Base-by-base conservation (phyloP, 352 stramenopile genomes). In the Albugo laibachii region DNA sequence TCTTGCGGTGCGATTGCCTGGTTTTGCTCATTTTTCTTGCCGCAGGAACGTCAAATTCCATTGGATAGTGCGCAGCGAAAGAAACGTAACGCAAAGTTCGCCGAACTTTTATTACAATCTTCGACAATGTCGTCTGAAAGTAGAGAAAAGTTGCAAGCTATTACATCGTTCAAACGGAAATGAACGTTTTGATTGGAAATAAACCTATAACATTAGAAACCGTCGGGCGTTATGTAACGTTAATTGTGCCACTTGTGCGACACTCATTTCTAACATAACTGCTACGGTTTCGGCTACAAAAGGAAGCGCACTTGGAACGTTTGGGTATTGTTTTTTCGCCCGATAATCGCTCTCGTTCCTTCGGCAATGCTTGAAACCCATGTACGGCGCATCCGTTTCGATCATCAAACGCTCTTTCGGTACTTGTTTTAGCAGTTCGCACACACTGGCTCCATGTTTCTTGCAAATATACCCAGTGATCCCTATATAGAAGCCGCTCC, bases 341-440 rank as follows among this genome's bases (percentile, higher is more conserved):
- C 24, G 24, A 31, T 31, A 31, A 31, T 31, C 24, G 8, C 24
- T 31, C 24, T 31, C 38, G 8, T 43, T 43, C 8, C 38, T 3
- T 43, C 20, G 16, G 4, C 45, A 20, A 38, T 52, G 44, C 13
- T 31, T 35, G 11, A 48, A 48, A 14, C 53, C 45, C 74, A 86
- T 86, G 59, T 69, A 86, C 11, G 74, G 74, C 18, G 70, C 70
- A 47, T 86, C 74, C 14, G 71, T 86, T 63, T 86, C 70, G 35
- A 83, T 65, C 58, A 86, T 56, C 40, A 86, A 56, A 19, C 58
- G 60, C 49, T 80, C 61, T n/a, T 67, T 37, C 16, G 69, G 71
- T 37, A 86, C 66, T 11, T 48, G 31, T 1, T 52, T 31, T 11
- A 65, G 58, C 43, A 80, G 69, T 2, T 48, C 47, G 12, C 67